Evolutionary conservation across 2,329 filamentous ascomycete genomes (phyloP).

Genomic region (Exutisphaerella laricina): DNA sequence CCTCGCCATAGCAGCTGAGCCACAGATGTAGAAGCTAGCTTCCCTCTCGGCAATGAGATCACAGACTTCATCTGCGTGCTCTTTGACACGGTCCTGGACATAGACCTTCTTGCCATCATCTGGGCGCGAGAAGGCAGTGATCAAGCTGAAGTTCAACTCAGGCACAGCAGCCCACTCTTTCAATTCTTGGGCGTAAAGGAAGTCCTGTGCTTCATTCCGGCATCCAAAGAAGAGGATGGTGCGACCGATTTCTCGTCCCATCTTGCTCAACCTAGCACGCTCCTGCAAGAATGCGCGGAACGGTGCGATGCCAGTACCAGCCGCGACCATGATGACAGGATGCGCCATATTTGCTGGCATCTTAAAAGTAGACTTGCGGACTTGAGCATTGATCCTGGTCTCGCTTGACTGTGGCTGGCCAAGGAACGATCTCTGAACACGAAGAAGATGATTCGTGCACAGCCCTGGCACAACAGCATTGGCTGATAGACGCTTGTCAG

Average conservation of each 20-base stretch:
- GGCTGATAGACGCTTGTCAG: conserved; percentile 30
- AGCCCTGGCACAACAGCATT: conserved; percentile 18
- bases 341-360: conserved; percentile 36
- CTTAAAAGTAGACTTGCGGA: conserved; percentile 39
- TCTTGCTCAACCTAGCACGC: conserved; percentile 34
- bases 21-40: conserved; percentile 42
- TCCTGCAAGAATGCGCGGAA: conserved; percentile 43
- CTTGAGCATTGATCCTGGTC: conserved; percentile 30
- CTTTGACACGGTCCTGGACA: conserved; percentile 37
- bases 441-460: conserved; percentile 24
- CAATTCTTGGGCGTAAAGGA: conserved; percentile 27
- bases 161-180: conserved; percentile 18
- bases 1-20: conserved; percentile 39
- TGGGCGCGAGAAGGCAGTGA: conserved; percentile 34
- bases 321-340: conserved; percentile 50
- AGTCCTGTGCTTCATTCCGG: conserved; percentile 25
- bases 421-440: conserved; percentile 35
- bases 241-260: conserved; percentile 23
- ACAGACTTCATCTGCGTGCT: conserved; percentile 29
- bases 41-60: conserved; percentile 31
- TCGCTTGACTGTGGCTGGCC: conserved; percentile 27
- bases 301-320: conserved; percentile 49
- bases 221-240: conserved; percentile 33
- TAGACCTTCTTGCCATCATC: conserved; percentile 28
- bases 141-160: conserved; percentile 24